These are phyloP conservation scores for Haplographium delicatum DNA, from an alignment of 495 filamentous ascomycete genomes.

Conservation along the genomic window DNA sequence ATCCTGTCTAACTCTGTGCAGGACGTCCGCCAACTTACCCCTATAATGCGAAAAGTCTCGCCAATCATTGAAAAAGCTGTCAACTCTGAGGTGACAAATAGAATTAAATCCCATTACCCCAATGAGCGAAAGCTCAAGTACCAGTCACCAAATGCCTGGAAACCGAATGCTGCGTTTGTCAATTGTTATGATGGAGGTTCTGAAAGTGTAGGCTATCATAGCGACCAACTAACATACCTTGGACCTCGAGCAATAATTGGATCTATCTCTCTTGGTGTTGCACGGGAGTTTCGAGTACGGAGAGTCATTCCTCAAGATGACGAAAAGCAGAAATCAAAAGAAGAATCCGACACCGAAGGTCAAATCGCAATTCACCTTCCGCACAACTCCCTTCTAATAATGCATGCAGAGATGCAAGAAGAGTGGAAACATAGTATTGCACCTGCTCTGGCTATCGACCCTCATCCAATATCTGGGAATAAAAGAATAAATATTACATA, in stretches of 20 bases:
- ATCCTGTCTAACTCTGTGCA: slow-evolving; percentile 27
- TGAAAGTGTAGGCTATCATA: slow-evolving; percentile 85
- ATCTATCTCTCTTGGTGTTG: slow-evolving; percentile 82
- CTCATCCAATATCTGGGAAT: slow-evolving; percentile 75
- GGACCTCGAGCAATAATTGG: slow-evolving; percentile 86
- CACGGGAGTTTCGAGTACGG: slow-evolving; percentile 84
- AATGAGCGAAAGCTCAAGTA: slow-evolving; percentile 62
- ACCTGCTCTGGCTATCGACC: slow-evolving; percentile 67
- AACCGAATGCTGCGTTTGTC: slow-evolving; percentile 84
- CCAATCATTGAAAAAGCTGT: slow-evolving; percentile 63
- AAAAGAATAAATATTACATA: slow-evolving; percentile 91
- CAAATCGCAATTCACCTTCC: slow-evolving; percentile 89
- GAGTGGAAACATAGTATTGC: slow-evolving; percentile 76
- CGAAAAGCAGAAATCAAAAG: slow-evolving; percentile 20
- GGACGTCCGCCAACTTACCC: slow-evolving; percentile 70
- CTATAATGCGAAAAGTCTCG: slow-evolving; percentile 62
- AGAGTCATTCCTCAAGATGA: slow-evolving; percentile 56
- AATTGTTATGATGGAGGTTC: slow-evolving; percentile 82
- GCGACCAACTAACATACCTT: slow-evolving; percentile 88
- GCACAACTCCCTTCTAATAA: slow-evolving; percentile 87
- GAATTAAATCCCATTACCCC: slow-evolving; percentile 50
- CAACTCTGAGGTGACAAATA: slow-evolving; percentile 62
- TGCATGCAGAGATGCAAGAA: slow-evolving; percentile 91
- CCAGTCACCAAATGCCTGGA: slow-evolving; percentile 69
- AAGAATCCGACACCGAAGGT: slow-evolving; percentile 56